These are phyloP conservation scores for Colletotrichum orchidophilum DNA, from an alignment of 2,329 filamentous ascomycete species.

Conservation along the genomic window DNA sequence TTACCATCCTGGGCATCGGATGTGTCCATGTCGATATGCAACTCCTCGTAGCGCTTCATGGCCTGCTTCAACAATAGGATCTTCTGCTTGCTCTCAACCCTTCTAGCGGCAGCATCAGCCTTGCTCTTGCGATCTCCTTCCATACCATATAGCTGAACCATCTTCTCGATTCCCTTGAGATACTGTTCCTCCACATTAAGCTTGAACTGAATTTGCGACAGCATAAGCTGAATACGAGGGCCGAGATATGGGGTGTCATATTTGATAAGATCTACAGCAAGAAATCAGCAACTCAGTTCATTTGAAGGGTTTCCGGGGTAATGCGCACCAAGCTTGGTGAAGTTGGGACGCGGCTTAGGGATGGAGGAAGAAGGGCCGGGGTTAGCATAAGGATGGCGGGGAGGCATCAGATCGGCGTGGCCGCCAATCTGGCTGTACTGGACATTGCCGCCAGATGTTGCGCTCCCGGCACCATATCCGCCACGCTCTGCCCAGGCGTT, in stretches of 20 bases:
- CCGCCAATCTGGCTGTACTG: slow-evolving; percentile 68
- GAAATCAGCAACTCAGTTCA: slow-evolving; percentile 9
- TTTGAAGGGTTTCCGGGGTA: background rate
- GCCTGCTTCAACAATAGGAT: slow-evolving; percentile 96
- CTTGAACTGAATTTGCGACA: slow-evolving; percentile 98
- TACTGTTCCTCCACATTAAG: slow-evolving; percentile 99
- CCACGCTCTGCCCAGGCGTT: slow-evolving; percentile 39
- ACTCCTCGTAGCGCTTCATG: slow-evolving; percentile 94
- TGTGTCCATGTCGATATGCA: slow-evolving; percentile 91
- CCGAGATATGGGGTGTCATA: slow-evolving; percentile 96
- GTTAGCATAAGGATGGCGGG: slow-evolving; percentile 80
- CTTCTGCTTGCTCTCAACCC: slow-evolving; percentile 97
- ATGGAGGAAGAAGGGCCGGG: slow-evolving; percentile 73
- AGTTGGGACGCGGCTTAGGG: slow-evolving; percentile 85
- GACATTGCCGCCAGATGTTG: slow-evolving; percentile 70
- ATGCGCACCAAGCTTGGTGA: slow-evolving; percentile 88
- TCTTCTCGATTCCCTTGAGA: slow-evolving; percentile 98
- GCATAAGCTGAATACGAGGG: slow-evolving; percentile 97
- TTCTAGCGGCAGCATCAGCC: slow-evolving; percentile 87
- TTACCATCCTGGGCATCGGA: slow-evolving; percentile 83
- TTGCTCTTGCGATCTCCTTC: slow-evolving; percentile 97
- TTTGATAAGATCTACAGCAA: slow-evolving; percentile 86
- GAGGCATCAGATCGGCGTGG: slow-evolving; percentile 80
- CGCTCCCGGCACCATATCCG: slow-evolving; percentile 55
- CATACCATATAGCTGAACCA: slow-evolving; percentile 97